A percentile compares a stretch with the other conserved stretches of the same genome.
These are phyloP conservation scores for Brachypodium distachyon DNA, from an alignment of 202 grass and related monocot genomes.

Conservation along the genomic window DNA sequence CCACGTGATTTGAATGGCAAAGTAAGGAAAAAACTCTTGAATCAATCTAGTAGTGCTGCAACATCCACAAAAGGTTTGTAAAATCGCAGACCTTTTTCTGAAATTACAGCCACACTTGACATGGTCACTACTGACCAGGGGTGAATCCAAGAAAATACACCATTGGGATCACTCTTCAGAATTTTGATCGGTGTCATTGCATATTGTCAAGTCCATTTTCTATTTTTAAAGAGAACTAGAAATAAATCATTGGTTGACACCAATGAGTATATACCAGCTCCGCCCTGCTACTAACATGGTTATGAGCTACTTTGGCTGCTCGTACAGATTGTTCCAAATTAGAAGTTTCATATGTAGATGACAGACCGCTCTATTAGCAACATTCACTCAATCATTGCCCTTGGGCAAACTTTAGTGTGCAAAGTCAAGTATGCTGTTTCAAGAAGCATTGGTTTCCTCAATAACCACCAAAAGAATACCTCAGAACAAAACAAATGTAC, in stretches of 20 bases:
- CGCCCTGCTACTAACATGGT: not conserved
- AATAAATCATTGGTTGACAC: too few relatives aligned
- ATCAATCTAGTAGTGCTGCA: not conserved
- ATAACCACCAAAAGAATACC: not conserved
- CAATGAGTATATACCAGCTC: too few relatives aligned
- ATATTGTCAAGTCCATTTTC: too few relatives aligned
- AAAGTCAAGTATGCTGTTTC: not conserved
- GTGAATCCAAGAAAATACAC: too few relatives aligned
- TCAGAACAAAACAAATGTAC: not conserved
- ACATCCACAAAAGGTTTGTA: not conserved
- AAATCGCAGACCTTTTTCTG: not conserved
- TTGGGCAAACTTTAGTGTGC: not conserved
- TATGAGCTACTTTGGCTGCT: not conserved
- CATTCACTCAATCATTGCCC: not conserved
- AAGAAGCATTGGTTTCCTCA: not conserved
- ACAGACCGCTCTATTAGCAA: not conserved
- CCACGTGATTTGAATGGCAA: not conserved
- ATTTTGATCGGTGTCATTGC: too few relatives aligned
- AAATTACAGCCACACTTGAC: not conserved
- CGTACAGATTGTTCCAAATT: not conserved
- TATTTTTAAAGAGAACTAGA: too few relatives aligned
- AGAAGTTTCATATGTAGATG: not conserved
- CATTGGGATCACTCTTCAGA: too few relatives aligned
- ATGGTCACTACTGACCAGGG: too few relatives aligned
- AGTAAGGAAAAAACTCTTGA: not conserved